Conservation (phyloP, 352 stramenopile species). For the Pythium pectinolyticum region DNA sequence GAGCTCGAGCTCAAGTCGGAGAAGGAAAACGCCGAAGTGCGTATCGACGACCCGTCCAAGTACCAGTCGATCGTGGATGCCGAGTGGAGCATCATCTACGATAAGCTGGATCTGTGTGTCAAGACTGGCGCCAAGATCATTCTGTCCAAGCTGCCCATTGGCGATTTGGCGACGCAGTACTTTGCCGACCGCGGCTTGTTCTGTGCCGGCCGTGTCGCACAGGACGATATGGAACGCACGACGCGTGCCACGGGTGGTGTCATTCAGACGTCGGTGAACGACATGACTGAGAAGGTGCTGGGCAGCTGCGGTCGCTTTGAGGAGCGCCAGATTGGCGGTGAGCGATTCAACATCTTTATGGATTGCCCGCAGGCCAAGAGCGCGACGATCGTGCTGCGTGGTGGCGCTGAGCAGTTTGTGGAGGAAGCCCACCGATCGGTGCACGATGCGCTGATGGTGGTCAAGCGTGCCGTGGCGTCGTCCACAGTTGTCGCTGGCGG, state of each 20-base stretch:
- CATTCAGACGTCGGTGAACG: slow-evolving; percentile 93
- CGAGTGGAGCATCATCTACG: slow-evolving; percentile 99
- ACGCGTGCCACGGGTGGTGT: slow-evolving; percentile 94
- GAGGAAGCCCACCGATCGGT: slow-evolving; percentile 99
- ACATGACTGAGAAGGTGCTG: slow-evolving; percentile 90
- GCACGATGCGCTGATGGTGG: slow-evolving; percentile 98
- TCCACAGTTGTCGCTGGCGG: slow-evolving; percentile 91
- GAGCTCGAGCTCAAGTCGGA: too few species aligned
- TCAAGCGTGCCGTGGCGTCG: slow-evolving; percentile 95
- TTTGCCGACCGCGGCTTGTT: slow-evolving; percentile 98
- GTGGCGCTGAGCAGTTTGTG: slow-evolving; percentile 94
- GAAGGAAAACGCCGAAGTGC: too few species aligned
- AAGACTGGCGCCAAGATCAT: slow-evolving; percentile 97
- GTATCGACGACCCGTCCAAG: too few species aligned
- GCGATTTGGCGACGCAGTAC: slow-evolving; percentile 98
- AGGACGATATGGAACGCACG: slow-evolving; percentile 97
- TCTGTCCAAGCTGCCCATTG: slow-evolving; percentile 94
- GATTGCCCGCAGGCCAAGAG: slow-evolving; percentile 94
- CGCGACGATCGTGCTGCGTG: slow-evolving; percentile 95
- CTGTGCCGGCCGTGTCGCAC: slow-evolving; percentile 95
- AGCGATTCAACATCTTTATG: slow-evolving; percentile 99
- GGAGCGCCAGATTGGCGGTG: slow-evolving; percentile 96
- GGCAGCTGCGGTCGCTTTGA: slow-evolving; percentile 96
- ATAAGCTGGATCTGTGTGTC: slow-evolving; percentile 94
- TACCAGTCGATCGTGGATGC: slow-evolving; percentile 99